phyloP scores from a whole-genome alignment of 371 early-diverging fungal genomes.

The Mucor plumbeus region DNA sequence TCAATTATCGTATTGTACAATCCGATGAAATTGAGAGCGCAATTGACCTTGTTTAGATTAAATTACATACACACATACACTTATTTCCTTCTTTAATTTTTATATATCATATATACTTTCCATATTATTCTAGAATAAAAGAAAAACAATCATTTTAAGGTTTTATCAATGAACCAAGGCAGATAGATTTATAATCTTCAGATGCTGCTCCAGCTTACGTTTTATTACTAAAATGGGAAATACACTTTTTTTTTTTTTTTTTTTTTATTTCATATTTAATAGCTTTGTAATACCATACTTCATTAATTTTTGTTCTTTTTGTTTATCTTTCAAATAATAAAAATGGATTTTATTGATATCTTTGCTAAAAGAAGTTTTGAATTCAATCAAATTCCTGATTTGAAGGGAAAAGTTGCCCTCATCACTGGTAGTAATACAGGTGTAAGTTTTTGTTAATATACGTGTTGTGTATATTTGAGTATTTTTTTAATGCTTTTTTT shows the following conservation, averaged over 20 bases:
- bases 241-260: neutral
- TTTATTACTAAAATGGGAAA: neutral
- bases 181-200: neutral
- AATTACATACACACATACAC: neutral
- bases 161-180: neutral
- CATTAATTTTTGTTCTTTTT: neutral
- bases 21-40: slow-evolving; percentile 31
- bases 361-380: slow-evolving; percentile 26
- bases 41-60: slow-evolving; percentile 30
- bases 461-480: neutral
- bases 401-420: slow-evolving; percentile 68
- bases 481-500: neutral
- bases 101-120: neutral
- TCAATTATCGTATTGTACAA: slow-evolving; percentile 26
- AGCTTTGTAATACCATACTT: neutral
- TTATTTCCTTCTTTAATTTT: neutral
- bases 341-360: slow-evolving; percentile 11
- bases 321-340: neutral
- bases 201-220: neutral
- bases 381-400: slow-evolving; percentile 63
- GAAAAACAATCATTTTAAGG: neutral
- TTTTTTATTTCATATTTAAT: neutral
- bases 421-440: slow-evolving; percentile 80
- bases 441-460: slow-evolving; percentile 24
- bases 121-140: neutral